Evolutionary conservation across 176 grass and related monocot species (phyloP), one percentile per base, ranked within the genome.

Genomic region (Leersia perrieri): DNA sequence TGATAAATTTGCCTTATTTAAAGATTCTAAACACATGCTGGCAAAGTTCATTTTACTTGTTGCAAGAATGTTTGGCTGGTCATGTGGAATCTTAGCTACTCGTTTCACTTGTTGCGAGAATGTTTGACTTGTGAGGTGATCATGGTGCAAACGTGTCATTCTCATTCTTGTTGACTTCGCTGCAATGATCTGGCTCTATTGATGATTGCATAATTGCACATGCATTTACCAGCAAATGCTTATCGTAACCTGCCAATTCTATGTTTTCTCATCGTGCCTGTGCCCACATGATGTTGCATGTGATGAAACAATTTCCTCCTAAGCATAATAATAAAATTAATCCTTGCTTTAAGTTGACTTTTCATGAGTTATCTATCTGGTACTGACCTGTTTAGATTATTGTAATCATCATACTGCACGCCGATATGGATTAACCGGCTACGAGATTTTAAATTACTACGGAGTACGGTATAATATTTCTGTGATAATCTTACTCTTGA

Each of bases 261-360:
- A 36, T 75, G 77, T 74, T 63, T 13, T 6, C 14, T 18, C 60
- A 28, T 74, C 49, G 36, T 88, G 75, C 55, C 73, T 68, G 18
- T 74, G 74, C 20, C 70, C 51, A 60, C 41, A 58, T 34, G 28
- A 65, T 72, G 28, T 16, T 78, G 58, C 66, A 83, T 78, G 76
- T 88, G 87, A 49, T 55, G 86, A 47, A 23, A 33, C 79, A 76
- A 23, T 63, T 45, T 83, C 61, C 29, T 66, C 51, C 16, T 73
- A 47, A 45, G 28, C 36, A 30, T 80, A 51, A 88, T 79, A 61
- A 67, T 28, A 16, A 47, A 77, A 32, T 67, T 78, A 3, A 36
- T 8, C 7, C 35, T 11, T 11, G 63, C 11, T 69, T 68, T 61
- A 9, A 25, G 13, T 84, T 84, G 87, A 75, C 87, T 38, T 69